Base-by-base conservation (phyloP, 805 yeast species). In the Yamadazyma insecticola region DNA sequence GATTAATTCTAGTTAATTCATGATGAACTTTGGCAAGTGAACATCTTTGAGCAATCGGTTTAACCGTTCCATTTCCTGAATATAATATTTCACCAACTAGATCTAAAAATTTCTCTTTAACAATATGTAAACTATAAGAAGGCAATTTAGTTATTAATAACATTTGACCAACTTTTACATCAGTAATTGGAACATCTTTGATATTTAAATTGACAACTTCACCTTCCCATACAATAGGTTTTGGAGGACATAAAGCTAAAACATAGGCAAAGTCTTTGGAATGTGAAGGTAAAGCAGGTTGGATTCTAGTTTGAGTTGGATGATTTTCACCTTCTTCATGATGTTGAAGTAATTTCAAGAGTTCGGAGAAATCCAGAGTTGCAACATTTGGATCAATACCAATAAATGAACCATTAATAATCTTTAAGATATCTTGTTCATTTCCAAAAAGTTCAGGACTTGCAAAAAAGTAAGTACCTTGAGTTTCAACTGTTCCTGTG, bases 171-270 rank as follows among this genome's bases (percentile, higher is more conserved):
- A 74, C 75, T 37, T 70, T 72, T n/a, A 83, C 61, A 34, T 78
- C 80, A 15, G 75, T 63, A 3, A 71, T 57, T 0, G 78, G 74
- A 3, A 72, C 59, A 3, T 56, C 48, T 8, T 61, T 68, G 10
- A 75, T 53, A 10, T 68, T 65, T 5, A 84, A 52, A 25, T 77
- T 72, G 22, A 79, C 69, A 40, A 82, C 78, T 12, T 74, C 70
- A 4, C 97, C 97, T 39, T 83, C 88, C 97, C 97, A 90, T 29
- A 84, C 76, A 56, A 89, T 72, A 0, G 96, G 94, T 46, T 85
- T 85, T 2, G 80, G 70, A 0, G 95, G 88, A 45, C 85, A 78
- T 4, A 89, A 56, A 0, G 86, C 81, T 16, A 88, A 46, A 10
- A 86, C 71, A 41, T 84, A 86, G 0, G 87, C 84, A 16, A 64